Conservation (phyloP, 2,329 filamentous ascomycete species). For the Rutstroemia sp. region DNA sequence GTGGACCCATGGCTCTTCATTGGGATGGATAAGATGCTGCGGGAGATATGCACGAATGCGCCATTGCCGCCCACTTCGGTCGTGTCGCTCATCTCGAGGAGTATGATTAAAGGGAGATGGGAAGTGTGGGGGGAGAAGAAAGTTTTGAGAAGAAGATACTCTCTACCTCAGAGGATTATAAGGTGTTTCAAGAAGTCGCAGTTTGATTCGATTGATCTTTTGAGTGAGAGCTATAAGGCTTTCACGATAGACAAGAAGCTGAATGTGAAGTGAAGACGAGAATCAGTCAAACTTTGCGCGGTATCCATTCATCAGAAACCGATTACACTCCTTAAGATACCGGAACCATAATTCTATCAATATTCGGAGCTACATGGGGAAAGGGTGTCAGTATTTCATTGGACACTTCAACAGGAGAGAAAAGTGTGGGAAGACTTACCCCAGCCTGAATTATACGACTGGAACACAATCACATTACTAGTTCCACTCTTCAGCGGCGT, state of each 20-base stretch:
- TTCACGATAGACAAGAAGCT: conserved; percentile 1
- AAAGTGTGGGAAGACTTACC: conserved; percentile 22
- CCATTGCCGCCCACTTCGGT: conserved; percentile 24
- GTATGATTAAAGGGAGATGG: conserved; percentile 24
- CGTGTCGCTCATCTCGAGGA: conserved; percentile 23
- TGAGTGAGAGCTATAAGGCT: conserved; percentile 18
- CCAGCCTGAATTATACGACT: conserved; percentile 34
- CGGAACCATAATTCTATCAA: conserved; percentile 49
- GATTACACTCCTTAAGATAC: conserved; percentile 23
- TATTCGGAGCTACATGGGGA: conserved; percentile 37
- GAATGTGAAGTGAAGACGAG: background rate
- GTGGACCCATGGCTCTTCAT: conserved; percentile 15
- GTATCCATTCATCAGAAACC: background rate
- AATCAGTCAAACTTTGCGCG: too few species aligned
- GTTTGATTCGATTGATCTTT: conserved; percentile 16
- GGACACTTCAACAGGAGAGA: background rate
- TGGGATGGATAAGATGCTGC: conserved; percentile 15
- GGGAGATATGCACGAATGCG: conserved; percentile 20
- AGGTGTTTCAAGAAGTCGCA: conserved; percentile 13
- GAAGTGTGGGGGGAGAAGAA: conserved; percentile 18
- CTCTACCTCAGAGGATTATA: conserved; percentile 15
- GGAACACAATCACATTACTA: conserved; percentile 42
- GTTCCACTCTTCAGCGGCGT: conserved; percentile 39
- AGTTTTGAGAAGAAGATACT: conserved; percentile 16
- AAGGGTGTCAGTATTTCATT: conserved; percentile 8